Conservation (phyloP, 2,329 filamentous ascomycete genomes). For the Ceratocystis cubensis region DNA sequence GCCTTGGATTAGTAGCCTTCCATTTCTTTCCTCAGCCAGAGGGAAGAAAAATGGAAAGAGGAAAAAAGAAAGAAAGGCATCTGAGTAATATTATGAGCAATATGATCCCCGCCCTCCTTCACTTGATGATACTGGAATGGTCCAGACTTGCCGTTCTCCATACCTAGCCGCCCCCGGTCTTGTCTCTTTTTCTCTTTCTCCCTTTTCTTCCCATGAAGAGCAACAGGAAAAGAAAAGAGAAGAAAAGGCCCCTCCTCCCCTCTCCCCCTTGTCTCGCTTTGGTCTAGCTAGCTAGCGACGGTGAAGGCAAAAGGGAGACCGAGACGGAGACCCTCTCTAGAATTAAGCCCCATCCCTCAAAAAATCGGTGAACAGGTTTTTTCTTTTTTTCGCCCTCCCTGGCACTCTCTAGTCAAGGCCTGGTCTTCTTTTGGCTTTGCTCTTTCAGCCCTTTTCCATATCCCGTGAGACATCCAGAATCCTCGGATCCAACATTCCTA, state of each 20-base stretch:
- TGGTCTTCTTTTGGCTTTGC: neutral
- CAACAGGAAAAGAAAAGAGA: neutral
- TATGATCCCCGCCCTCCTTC: neutral
- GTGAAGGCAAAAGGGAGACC: neutral
- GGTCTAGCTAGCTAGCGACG: neutral
- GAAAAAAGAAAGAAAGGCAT: too few species aligned
- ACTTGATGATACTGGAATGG: neutral
- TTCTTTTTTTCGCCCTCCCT: neutral
- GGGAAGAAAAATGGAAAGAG: too few species aligned
- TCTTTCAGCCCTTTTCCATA: neutral
- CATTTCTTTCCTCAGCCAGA: too few species aligned
- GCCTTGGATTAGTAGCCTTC: too few species aligned
- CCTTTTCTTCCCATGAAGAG: neutral
- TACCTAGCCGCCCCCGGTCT: too few species aligned
- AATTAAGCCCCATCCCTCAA: neutral
- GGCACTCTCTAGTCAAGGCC: too few species aligned
- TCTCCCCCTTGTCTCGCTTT: neutral
- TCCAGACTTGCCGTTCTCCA: neutral
- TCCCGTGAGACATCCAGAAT: neutral
- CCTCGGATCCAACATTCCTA: neutral
- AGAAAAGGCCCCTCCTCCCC: neutral
- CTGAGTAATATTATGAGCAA: too few species aligned
- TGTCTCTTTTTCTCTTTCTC: neutral
- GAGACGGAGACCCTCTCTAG: neutral
- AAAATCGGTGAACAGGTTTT: neutral